Evolutionary conservation across 2,329 filamentous ascomycete species (phyloP), one percentile per base, ranked within the genome.

Genomic region (Plectosphaerella cucumerina): DNA sequence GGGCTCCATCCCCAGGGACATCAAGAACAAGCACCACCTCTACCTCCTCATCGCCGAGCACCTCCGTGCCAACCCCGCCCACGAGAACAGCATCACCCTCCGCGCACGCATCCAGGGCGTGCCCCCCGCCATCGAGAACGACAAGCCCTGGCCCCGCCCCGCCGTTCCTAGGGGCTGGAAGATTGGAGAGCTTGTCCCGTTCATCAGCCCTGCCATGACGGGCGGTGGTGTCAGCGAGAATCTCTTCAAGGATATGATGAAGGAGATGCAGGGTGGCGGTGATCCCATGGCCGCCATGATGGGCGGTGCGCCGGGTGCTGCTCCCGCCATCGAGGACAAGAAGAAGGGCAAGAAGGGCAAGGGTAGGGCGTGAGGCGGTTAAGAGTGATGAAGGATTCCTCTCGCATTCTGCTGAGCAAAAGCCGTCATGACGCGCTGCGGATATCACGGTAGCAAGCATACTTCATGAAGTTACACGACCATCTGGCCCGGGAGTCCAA

Each of bases 161-260:
- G 83, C 85, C 6, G 82, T 90, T 48, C 94, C 94, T 17, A 80
- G 89, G 49, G 93, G 93, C 35, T 97, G 91, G 90, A 97, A 96
- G 75, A 86, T 97, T 69, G 84, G 84, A 55, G 84, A 82, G 53
- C 84, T 96, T 52, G 65, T 99, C 58, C 94, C 94, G 20, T 85
- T 95, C 57, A 87, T 96, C 64, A 95, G 89, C 56, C 85, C 92
- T 1, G 94, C 91, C 17, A 81, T 97, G 71, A 94, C 89, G 49
- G 94, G 94, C 9, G 94, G 94, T 11, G 94, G 94, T 34, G 90
- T 97, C 11, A 92, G 85, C 55, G 94, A 99, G 69, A 96, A 97
- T 64, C 83, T 97, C 55, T 85, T 97, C 63, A 90, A 94, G 75
- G 92, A 97, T 60, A 96, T 97, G 78, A 96, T 97, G 92, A 86